Percentiles rank a stretch among this genome's conserved stretches.
phyloP scores from a whole-genome alignment of 164 flowering plant species.

The Macadamia integrifolia region DNA sequence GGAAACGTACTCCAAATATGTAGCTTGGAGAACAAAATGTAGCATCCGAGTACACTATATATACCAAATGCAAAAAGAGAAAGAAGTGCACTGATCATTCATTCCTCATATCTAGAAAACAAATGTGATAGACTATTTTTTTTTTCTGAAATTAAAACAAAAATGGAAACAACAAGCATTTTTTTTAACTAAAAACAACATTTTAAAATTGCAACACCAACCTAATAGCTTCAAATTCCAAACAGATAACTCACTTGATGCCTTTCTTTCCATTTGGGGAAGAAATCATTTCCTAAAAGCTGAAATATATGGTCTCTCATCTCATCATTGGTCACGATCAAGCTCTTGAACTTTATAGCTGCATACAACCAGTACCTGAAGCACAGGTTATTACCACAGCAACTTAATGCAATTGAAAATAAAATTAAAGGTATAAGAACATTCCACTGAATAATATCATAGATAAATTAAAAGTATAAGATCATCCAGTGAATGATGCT shows the following conservation, averaged over 20 bases:
- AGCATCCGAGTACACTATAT: no score
- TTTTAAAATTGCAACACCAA: background rate
- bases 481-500: background rate
- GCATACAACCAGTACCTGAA: conserved; percentile 99
- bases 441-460: background rate
- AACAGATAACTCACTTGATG: conserved; percentile 65
- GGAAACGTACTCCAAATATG: no score
- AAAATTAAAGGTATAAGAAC: conserved; percentile 4
- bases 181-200: background rate
- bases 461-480: conserved; percentile 1
- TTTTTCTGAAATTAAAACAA: background rate
- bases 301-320: conserved; percentile 92
- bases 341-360: conserved; percentile 83
- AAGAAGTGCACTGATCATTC: no score
- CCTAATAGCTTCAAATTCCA: background rate
- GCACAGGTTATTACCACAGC: conserved; percentile 24
- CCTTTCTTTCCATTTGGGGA: conserved; percentile 96
- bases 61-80: no score
- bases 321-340: conserved; percentile 85
- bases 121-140: background rate
- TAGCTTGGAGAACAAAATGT: no score
- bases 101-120: background rate
- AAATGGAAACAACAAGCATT: background rate
- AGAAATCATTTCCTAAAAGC: conserved; percentile 81
- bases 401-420: conserved; percentile 8